Percentiles rank a stretch among this genome's conserved stretches.
Conservation (phyloP, 768 basidiomycete genomes). For the Lyophyllum atratum region DNA sequence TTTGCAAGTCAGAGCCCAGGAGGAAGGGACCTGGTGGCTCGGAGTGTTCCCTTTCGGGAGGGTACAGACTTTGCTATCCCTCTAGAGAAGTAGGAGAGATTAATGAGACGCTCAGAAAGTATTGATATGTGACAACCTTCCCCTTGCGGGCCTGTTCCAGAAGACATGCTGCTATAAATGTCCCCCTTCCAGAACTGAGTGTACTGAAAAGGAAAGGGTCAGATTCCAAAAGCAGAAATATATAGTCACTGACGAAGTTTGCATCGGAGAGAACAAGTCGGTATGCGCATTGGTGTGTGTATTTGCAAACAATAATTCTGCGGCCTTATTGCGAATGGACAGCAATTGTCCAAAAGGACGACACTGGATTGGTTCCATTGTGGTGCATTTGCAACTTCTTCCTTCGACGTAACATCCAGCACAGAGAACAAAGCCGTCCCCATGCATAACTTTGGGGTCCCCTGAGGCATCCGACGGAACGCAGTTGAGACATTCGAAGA, state of each 20-base stretch:
- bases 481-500: slow-evolving; percentile 69
- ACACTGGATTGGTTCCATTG: slow-evolving; percentile 64
- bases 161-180: slow-evolving; percentile 32
- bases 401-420: slow-evolving; percentile 78
- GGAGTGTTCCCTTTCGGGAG: not conserved
- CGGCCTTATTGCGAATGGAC: slow-evolving; percentile 36
- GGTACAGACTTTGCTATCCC: slow-evolving; percentile 17
- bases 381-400: slow-evolving; percentile 62
- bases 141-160: slow-evolving; percentile 22
- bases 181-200: slow-evolving; percentile 1
- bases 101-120: too few species aligned
- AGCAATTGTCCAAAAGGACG: slow-evolving; percentile 51
- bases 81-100: not conserved
- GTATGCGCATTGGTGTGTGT: not conserved
- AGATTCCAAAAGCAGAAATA: not conserved
- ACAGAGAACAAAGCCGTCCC: slow-evolving; percentile 59
- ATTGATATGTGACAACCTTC: slow-evolving; percentile 4
- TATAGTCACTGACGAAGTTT: slow-evolving; percentile 8
- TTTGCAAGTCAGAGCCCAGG: slow-evolving; percentile 36
- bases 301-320: slow-evolving; percentile 11
- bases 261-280: not conserved
- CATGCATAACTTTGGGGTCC: slow-evolving; percentile 18
- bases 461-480: slow-evolving; percentile 14
- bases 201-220: not conserved
- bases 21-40: slow-evolving; percentile 21